Evolutionary conservation across 1,284 basidiomycete genomes (phyloP), one percentile per base, ranked within the genome.

Genomic region (Pseudozyma sp.): DNA sequence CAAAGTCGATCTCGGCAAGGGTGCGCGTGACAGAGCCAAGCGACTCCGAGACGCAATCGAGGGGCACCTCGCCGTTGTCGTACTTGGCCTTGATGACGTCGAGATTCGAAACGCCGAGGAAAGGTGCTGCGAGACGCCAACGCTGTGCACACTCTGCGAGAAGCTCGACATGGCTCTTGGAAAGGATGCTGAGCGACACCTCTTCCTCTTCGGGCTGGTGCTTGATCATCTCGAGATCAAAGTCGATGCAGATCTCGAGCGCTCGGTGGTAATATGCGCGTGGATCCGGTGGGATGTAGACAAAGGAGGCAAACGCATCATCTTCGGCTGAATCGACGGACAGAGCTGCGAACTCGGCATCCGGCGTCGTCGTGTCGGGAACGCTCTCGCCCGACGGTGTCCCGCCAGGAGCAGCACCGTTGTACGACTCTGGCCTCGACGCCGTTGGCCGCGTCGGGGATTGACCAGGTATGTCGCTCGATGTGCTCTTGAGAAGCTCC

Each of bases 151-250:
- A 95, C 80, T 95, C 92, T 56, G 91, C 90, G 65, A 98, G 89
- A 37, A 99, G 86, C 60, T 93, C 91, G 46, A 93, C 87, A 83
- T 98, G 94, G 16, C 88, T 82, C 0, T 89, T 81, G 0, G 93
- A 94, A n/a, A 99, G 86, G 59, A 99, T 98, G 10, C 93, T 93
- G 34, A 99, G 86, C 1, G 94, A 94, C 4, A 99, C 96, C 85
- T 99, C 94, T 76, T 98, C 94, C 78, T 94, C 93, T 76, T 97
- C 96, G 35, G 94, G 92, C 37, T 97, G 90, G 47, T 92, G 90
- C 63, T 92, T 88, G 90, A 99, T 94, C 39, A 91, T 89, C 81
- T 95, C 93, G 52, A 99, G 87, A 84, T 99, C 97, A 45, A 89
- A 88, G 37, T 92, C 88, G 47, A 99, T 89, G 81, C 94, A 96